phyloP scores from a whole-genome alignment of 116 monocot genomes.

The Iris pallida region DNA sequence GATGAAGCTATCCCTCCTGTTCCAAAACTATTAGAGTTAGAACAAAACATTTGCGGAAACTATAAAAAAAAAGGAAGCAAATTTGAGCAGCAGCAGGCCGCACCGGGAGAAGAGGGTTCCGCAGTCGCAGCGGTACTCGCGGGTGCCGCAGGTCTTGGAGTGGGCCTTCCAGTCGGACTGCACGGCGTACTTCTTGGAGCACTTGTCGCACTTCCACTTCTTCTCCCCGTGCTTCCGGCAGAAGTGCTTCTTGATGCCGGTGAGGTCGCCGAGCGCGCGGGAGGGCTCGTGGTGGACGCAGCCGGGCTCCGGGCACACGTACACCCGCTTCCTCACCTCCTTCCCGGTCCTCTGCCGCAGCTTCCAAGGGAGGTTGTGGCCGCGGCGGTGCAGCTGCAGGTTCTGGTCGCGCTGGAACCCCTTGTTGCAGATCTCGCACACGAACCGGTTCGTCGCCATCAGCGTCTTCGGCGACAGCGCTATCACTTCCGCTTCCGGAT shows the following conservation, averaged over 20 bases:
- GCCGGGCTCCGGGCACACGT: slow-evolving; percentile 75
- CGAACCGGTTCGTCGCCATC: slow-evolving; percentile 72
- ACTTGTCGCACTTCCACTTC: slow-evolving; percentile 96
- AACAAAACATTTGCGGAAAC: too few relatives aligned
- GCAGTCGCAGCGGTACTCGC: slow-evolving; percentile 93
- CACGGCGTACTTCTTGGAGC: slow-evolving; percentile 92
- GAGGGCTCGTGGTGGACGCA: slow-evolving; percentile 87
- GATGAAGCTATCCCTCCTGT: too few relatives aligned
- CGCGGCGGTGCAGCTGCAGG: slow-evolving; percentile 13
- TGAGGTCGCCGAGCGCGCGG: slow-evolving; percentile 83
- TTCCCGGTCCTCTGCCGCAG: neutral
- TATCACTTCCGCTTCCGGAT: slow-evolving; percentile 61
- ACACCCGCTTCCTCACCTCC: slow-evolving; percentile 57
- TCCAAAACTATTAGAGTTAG: too few relatives aligned
- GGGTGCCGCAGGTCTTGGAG: slow-evolving; percentile 73
- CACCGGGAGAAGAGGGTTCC: slow-evolving; percentile 88
- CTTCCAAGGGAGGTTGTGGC: neutral
- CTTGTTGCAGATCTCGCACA: slow-evolving; percentile 74
- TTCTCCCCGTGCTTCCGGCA: slow-evolving; percentile 41
- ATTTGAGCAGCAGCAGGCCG: too few relatives aligned
- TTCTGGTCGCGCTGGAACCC: slow-evolving; percentile 78
- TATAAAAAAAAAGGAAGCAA: too few relatives aligned
- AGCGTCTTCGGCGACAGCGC: slow-evolving; percentile 60
- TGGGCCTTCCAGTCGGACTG: slow-evolving; percentile 96
- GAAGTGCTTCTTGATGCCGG: slow-evolving; percentile 95